Evolutionary conservation across 768 basidiomycete genomes (phyloP).

Genomic region (Ramaria sp.): DNA sequence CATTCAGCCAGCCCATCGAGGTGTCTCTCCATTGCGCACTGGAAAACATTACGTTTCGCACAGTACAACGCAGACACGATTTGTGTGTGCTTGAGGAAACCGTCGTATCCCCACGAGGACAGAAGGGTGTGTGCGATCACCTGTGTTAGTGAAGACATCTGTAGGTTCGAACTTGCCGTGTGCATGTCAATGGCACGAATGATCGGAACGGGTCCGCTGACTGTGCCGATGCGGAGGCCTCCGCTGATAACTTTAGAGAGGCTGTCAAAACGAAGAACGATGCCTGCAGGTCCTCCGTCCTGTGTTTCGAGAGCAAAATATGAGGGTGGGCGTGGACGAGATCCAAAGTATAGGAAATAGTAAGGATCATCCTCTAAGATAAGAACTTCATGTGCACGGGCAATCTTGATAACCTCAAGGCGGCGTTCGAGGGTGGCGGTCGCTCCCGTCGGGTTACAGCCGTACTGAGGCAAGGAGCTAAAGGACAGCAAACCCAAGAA

Average conservation of each 20-base stretch:
- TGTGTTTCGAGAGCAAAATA: conserved; percentile 75
- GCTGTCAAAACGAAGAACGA: conserved; percentile 83
- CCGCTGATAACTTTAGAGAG: conserved; percentile 74
- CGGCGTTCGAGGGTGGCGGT: conserved; percentile 63
- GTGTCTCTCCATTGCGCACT: conserved; percentile 61
- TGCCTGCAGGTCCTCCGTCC: conserved; percentile 37
- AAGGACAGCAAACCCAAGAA: conserved; percentile 7
- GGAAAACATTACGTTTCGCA: conserved; percentile 66
- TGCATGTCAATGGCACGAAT: conserved; percentile 60
- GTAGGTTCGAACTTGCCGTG: conserved; percentile 57
- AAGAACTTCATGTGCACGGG: conserved; percentile 62
- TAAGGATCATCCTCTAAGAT: conserved; percentile 88
- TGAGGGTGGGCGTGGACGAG: conserved; percentile 49
- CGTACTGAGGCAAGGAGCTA: conserved; percentile 36
- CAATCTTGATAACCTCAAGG: conserved; percentile 59
- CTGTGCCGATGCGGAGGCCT: conserved; percentile 75
- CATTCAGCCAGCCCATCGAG: conserved; percentile 71
- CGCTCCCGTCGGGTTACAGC: conserved; percentile 80
- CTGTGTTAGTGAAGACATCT: conserved; percentile 54
- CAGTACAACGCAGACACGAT: conserved; percentile 66
- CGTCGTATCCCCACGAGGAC: conserved; percentile 63
- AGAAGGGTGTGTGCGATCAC: conserved; percentile 48
- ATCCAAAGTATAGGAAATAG: conserved; percentile 55
- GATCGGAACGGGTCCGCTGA: conserved; percentile 60
- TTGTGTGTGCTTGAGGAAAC: conserved; percentile 58